Conservation (phyloP, 1,284 basidiomycete species). For the Paramarasmius palmivorus region DNA sequence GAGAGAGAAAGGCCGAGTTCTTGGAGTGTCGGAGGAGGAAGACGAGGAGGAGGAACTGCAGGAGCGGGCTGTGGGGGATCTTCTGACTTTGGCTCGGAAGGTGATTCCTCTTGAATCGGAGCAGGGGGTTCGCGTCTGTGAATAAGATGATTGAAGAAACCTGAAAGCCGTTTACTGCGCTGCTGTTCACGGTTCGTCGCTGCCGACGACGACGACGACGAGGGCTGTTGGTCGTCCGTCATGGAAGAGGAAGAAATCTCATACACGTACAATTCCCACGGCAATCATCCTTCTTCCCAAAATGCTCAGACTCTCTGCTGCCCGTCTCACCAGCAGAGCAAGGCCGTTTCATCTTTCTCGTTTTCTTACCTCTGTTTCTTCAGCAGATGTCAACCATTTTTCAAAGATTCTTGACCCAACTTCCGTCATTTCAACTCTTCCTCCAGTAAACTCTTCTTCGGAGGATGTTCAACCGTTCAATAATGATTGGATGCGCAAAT, state of each 20-base stretch:
- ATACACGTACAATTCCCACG: background rate
- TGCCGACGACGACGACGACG: background rate
- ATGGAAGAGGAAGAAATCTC: background rate
- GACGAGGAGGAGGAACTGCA: conserved; percentile 64
- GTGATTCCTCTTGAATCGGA: conserved; percentile 1
- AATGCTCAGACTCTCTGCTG: background rate
- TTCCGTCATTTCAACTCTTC: conserved; percentile 66
- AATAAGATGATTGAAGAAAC: conserved; percentile 78
- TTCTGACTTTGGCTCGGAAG: conserved; percentile 42
- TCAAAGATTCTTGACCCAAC: conserved; percentile 56
- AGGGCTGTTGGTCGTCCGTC: conserved; percentile 1
- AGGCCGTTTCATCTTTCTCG: background rate
- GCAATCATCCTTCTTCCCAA: background rate
- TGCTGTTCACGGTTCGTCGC: conserved; percentile 25
- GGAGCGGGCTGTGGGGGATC: conserved; percentile 55
- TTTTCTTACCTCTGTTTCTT: background rate
- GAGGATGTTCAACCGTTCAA: conserved; percentile 86
- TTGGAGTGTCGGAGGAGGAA: conserved; percentile 68
- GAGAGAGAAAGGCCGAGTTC: conserved; percentile 75
- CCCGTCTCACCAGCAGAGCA: background rate
- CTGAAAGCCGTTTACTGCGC: conserved; percentile 72
- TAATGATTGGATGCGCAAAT: conserved; percentile 98
- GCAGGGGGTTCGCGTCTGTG: conserved; percentile 59
- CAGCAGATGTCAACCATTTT: conserved; percentile 61
- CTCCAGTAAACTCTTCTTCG: conserved; percentile 43